phyloP scores from a whole-genome alignment of 495 filamentous ascomycete species.

The Tetracladium setigerum region DNA sequence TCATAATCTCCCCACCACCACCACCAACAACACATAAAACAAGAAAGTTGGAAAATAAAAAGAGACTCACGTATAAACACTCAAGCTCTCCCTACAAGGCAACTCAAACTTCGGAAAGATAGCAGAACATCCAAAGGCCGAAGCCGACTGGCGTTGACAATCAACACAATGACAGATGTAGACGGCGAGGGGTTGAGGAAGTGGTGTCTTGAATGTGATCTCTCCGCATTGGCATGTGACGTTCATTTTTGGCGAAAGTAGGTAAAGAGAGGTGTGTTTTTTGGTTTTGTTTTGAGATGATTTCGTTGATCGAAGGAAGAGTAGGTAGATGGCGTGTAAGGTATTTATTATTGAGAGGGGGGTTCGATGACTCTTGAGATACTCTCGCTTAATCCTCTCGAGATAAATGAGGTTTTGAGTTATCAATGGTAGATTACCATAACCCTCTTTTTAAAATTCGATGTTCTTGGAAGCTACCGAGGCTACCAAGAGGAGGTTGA shows the following conservation, averaged over 20 bases:
- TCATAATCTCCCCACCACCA: too few relatives aligned
- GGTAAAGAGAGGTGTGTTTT: not conserved
- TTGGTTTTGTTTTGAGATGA: not conserved
- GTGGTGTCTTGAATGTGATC: conserved; percentile 53
- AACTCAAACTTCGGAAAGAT: conserved; percentile 56
- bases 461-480: too few relatives aligned
- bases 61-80: conserved; percentile 36
- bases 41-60: too few relatives aligned
- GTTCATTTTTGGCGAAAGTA: conserved; percentile 40
- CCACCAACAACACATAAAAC: too few relatives aligned
- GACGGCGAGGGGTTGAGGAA: conserved; percentile 43
- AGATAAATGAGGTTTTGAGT: not conserved
- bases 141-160: conserved; percentile 58
- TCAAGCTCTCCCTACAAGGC: conserved; percentile 33
- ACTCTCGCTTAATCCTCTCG: not conserved
- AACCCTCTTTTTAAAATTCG: too few relatives aligned
- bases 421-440: too few relatives aligned
- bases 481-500: too few relatives aligned
- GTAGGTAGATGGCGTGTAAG: too few relatives aligned
- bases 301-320: too few relatives aligned
- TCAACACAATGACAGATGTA: conserved; percentile 66
- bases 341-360: too few relatives aligned
- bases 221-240: conserved; percentile 57
- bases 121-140: conserved; percentile 60
- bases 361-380: too few relatives aligned